Percentiles rank a stretch among this genome's conserved stretches.
Evolutionary conservation across 1,284 basidiomycete genomes (phyloP).

Genomic region (Moniliella sp.): DNA sequence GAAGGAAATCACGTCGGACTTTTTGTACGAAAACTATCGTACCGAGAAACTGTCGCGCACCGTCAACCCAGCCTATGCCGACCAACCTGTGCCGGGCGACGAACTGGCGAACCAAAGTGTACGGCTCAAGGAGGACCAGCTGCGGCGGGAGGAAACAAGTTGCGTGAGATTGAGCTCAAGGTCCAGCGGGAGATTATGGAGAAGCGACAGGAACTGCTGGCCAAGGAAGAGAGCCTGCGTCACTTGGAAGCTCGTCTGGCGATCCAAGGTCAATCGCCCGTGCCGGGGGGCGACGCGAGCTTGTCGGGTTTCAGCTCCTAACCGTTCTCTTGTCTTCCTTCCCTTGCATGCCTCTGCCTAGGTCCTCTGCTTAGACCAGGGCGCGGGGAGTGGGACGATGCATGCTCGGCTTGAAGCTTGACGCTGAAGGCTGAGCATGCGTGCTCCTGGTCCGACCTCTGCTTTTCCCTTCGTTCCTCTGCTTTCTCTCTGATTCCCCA

Average conservation of each 20-base stretch:
- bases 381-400: no score
- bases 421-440: no score
- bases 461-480: no score
- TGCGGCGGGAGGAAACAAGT: constrained; percentile 60
- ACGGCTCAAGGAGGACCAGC: constrained; percentile 91
- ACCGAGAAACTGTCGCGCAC: constrained; percentile 83
- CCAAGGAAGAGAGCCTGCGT: constrained; percentile 40
- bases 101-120: constrained; percentile 90
- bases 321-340: no score
- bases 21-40: constrained; percentile 73
- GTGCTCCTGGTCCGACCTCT: no score
- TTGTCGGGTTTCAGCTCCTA: no score
- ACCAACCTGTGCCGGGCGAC: constrained; percentile 42
- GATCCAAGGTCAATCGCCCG: no score
- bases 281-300: no score
- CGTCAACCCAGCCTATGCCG: constrained; percentile 49
- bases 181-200: constrained; percentile 96
- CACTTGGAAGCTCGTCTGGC: constrained; percentile 72
- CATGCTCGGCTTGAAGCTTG: no score
- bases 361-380: no score
- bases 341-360: no score
- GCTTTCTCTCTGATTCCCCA: no score
- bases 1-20: constrained; percentile 73
- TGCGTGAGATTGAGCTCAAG: constrained; percentile 92
- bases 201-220: constrained; percentile 73